Evolutionary conservation across 345 rosid genomes (phyloP).

Genomic region (Capsella bursapastoris): DNA sequence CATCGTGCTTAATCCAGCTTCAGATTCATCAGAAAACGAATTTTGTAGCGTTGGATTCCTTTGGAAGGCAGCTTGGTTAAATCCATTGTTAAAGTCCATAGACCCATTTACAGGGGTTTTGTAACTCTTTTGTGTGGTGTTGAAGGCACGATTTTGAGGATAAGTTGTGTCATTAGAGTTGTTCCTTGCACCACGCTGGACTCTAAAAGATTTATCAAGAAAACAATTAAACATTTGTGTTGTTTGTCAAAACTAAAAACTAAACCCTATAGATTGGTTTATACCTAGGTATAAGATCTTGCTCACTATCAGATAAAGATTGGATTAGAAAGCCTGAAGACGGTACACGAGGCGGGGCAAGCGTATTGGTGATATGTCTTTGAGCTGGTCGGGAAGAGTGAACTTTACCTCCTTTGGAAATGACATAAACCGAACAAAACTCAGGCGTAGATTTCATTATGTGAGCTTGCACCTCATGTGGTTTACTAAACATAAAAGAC

Average conservation of each 20-base stretch:
- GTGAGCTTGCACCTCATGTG: slow-evolving; percentile 55
- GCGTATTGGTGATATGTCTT: slow-evolving; percentile 50
- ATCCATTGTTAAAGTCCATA: slow-evolving; percentile 30
- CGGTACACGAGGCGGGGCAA: slow-evolving; percentile 58
- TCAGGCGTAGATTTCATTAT: slow-evolving; percentile 67
- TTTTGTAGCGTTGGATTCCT: slow-evolving; percentile 25
- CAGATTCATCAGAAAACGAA: slow-evolving; percentile 37
- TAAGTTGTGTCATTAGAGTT: slow-evolving; percentile 18
- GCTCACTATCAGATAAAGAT: slow-evolving; percentile 37
- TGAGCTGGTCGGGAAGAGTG: slow-evolving; percentile 55
- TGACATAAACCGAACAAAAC: slow-evolving; percentile 77
- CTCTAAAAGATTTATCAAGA: slow-evolving; percentile 20
- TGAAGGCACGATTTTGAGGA: slow-evolving; percentile 14
- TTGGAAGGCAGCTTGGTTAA: slow-evolving; percentile 31
- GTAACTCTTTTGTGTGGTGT: slow-evolving; percentile 4
- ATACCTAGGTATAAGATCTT: slow-evolving; percentile 44
- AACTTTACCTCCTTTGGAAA: slow-evolving; percentile 79
- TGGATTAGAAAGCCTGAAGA: slow-evolving; percentile 42
- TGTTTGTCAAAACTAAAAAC: too few species aligned
- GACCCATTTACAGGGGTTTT: slow-evolving; percentile 12
- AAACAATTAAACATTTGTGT: not conserved
- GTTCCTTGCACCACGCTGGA: slow-evolving; percentile 23
- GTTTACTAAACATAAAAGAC: slow-evolving; percentile 43
- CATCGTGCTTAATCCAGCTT: slow-evolving; percentile 6
- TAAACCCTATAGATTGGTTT: not conserved